Evolutionary conservation across 1,284 basidiomycete species (phyloP), one percentile per base, ranked within the genome.

Genomic region (Fomitopsis pinicola): DNA sequence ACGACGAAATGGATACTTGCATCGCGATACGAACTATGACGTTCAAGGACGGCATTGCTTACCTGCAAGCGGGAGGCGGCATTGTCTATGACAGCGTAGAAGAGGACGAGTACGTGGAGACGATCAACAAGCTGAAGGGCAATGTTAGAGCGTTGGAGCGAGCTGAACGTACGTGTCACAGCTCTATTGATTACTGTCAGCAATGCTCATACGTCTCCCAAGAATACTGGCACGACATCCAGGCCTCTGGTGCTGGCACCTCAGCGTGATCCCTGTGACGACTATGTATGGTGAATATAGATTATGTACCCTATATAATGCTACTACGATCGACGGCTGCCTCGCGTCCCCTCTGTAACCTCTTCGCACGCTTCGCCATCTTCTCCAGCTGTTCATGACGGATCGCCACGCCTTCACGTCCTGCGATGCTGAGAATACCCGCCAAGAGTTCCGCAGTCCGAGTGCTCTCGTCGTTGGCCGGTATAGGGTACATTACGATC

Each of bases 21-120:
- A 99, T 99, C 68, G 97, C 97, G 8, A 99, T 99, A 71, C 86
- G 97, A 46, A 99, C 97, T 1, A 99, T 99, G 95, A 86, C 89
- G 2, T 98, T 98, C 82, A 98, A 97, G 76, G 86, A 97, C 68
- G 95, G 95, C 1, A 80, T 87, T 19, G 95, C 89, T 9, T 99
- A 98, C 75, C 78, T 99, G 55, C 97, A 98, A 75, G 96, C 97
- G 48, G 95, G 96, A 3, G 97, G 97, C 52, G 97, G 97, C 3
- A 98, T 99, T 68, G 97, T 99, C 2, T 96, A 90, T 67, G 97
- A 99, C 76, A 97, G 94, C 69, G 89, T 95, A 10, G 97, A 99
- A 75, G 93, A 98, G 72, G 97, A 98, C 48, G 97, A 99, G 75
- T 98, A 96, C 70, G 75, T 91, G 4, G 97, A 99, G 77, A 99